Conservation (phyloP, 192 early-diverging fungal genomes). For the Ramicandelaber brevisporus region DNA sequence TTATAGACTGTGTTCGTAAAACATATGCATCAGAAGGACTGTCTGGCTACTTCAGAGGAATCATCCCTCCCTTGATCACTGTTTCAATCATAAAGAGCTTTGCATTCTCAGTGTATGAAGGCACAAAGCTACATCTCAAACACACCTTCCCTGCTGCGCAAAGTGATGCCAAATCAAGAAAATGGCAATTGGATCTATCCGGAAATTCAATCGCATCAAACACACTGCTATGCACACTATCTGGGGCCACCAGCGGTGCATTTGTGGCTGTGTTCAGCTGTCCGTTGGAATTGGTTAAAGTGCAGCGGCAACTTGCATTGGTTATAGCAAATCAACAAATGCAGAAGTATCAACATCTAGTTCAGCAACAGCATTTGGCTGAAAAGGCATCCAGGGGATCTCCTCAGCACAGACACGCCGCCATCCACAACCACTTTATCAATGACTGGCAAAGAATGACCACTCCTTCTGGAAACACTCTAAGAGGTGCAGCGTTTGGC, state of each 20-base stretch:
- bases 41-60: conserved; percentile 67
- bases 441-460: not conserved
- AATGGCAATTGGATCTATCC: conserved; percentile 2
- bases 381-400: conserved; percentile 8
- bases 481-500: too few relatives aligned
- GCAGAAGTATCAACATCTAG: too few relatives aligned
- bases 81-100: conserved; percentile 67
- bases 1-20: conserved; percentile 41
- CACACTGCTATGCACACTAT: conserved; percentile 16
- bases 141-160: conserved; percentile 4
- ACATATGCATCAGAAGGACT: conserved; percentile 63
- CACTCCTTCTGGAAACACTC: too few relatives aligned
- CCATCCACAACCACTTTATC: not conserved
- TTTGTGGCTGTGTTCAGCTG: conserved; percentile 40
- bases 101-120: conserved; percentile 77
- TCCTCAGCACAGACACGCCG: not conserved
- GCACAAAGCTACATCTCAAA: conserved; percentile 25
- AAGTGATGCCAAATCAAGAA: not conserved
- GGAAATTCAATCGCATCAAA: conserved; percentile 12
- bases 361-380: conserved; percentile 26
- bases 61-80: conserved; percentile 56
- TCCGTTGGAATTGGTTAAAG: conserved; percentile 54
- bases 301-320: conserved; percentile 50
- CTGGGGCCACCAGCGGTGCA: conserved; percentile 31
- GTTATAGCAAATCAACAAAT: too few relatives aligned